Evolutionary conservation across 805 yeast species (phyloP).

Genomic region (Wickerhamomyces rabaulensis): DNA sequence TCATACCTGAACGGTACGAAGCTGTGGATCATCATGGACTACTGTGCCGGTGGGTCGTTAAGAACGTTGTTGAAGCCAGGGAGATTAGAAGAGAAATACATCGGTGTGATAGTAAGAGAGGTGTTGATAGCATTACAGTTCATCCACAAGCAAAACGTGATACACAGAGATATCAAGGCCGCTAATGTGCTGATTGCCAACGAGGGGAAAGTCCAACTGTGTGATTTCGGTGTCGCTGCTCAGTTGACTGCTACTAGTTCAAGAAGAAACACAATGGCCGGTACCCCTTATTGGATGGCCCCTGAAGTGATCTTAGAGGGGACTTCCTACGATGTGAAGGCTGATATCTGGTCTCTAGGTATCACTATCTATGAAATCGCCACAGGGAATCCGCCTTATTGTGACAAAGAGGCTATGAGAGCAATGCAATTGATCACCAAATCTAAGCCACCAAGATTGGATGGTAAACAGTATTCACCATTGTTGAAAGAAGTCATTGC

Average conservation of each 20-base stretch:
- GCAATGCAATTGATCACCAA: constrained; percentile 93
- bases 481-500: constrained; percentile 84
- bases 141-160: constrained; percentile 86
- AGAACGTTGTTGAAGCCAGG: constrained; percentile 79
- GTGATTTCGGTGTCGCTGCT: constrained; percentile 99
- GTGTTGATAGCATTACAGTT: constrained; percentile 68
- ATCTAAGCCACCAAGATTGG: constrained; percentile 90
- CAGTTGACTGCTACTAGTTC: constrained; percentile 69
- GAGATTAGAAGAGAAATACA: constrained; percentile 74
- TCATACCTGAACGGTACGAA: constrained; percentile 9
- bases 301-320: constrained; percentile 97
- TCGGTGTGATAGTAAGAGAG: constrained; percentile 83
- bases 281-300: constrained; percentile 98
- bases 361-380: constrained; percentile 92
- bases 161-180: constrained; percentile 94
- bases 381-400: constrained; percentile 96
- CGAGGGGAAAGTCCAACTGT: constrained; percentile 84
- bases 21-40: constrained; percentile 66
- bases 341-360: constrained; percentile 97
- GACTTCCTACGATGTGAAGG: constrained; percentile 79
- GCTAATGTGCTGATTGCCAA: constrained; percentile 88
- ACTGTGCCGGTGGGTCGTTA: constrained; percentile 91
- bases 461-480: constrained; percentile 78
- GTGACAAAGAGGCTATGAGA: constrained; percentile 90
- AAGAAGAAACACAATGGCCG: constrained; percentile 92